Evolutionary conservation across 2,329 filamentous ascomycete genomes (phyloP), one percentile per base, ranked within the genome.

Genomic region (Truncatella angustata): DNA sequence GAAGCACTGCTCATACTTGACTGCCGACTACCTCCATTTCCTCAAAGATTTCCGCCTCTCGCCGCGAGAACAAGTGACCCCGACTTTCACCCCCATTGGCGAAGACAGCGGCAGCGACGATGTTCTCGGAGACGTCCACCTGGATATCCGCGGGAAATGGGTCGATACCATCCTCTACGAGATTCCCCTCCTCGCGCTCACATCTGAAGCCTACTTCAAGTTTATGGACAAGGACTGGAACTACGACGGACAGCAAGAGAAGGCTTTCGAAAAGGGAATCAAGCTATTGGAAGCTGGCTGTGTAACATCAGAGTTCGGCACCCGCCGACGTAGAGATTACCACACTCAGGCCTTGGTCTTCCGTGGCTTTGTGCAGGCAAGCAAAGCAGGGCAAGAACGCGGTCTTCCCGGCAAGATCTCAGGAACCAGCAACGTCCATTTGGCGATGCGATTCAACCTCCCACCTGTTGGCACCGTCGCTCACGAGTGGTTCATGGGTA

Each of bases 401-500:
- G 87, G 85, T 1, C 80, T 85, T 64, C 72, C 79, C 1, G 92
- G 93, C 9, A 87, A 85, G 66, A 78, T 97, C 43, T 83, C 87
- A 0, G 94, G 94, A 10, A 96, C 93, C 0, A 97, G 92, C 70
- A 99, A 99, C 65, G 94, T 99, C 4, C 93, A 97, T 68, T 84
- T 99, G 59, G 94, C 94, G 10, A 96, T 96, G 91, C 88, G 91
- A 63, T 93, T 96, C 71, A 85, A 84, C 40, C 84, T 97, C 42
- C 75, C 84, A 3, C 91, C 94, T 0, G 82, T 97, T 11, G 94
- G 94, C 4, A 99, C 94, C 0, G 81, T 85, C 2, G 94, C 94
- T 1, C 94, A 99, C 66, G 94, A 99, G 73, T 99, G 94, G 94
- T 97, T 97, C 76, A 99, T 99, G 94, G 92, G 91, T 37, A 93